Evolutionary conservation across 2,329 filamentous ascomycete genomes (phyloP).

Genomic region (Cladosporium sp.): DNA sequence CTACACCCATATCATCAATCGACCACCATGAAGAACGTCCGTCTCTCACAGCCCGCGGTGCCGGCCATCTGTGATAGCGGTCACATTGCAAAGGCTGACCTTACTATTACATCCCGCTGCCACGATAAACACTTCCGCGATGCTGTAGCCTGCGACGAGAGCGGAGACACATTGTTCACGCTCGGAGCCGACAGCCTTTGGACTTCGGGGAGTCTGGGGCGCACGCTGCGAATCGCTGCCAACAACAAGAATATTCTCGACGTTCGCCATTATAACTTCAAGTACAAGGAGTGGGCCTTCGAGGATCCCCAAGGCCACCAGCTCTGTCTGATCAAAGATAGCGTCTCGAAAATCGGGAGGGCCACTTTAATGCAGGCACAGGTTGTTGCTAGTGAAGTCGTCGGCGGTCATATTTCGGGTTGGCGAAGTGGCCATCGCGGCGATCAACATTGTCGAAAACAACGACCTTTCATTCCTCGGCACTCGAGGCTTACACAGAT

Average conservation of each 20-base stretch:
- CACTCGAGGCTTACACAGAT: not conserved
- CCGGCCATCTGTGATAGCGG: not conserved
- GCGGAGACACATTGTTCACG: not conserved
- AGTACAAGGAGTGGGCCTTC: not conserved
- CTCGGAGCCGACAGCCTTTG: not conserved
- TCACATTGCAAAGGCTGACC: not conserved
- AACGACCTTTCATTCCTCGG: not conserved
- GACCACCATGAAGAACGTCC: no score
- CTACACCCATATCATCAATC: no score
- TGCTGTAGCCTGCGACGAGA: not conserved
- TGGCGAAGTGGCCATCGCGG: not conserved
- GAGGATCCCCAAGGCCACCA: slow-evolving; percentile 1
- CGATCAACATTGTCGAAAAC: not conserved
- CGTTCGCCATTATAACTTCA: not conserved
- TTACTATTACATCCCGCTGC: not conserved
- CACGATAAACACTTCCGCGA: not conserved
- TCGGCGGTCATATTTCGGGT: not conserved
- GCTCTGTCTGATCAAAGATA: slow-evolving; percentile 2
- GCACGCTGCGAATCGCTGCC: not conserved
- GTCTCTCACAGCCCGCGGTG: no score
- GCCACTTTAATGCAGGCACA: not conserved
- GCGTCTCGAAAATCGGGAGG: not conserved
- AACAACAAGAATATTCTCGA: not conserved
- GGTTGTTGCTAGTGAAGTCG: not conserved
- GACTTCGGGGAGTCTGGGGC: not conserved